phyloP scores from a whole-genome alignment of 2,329 filamentous ascomycete species.

The Stachybotrys chlorohalonatus region DNA sequence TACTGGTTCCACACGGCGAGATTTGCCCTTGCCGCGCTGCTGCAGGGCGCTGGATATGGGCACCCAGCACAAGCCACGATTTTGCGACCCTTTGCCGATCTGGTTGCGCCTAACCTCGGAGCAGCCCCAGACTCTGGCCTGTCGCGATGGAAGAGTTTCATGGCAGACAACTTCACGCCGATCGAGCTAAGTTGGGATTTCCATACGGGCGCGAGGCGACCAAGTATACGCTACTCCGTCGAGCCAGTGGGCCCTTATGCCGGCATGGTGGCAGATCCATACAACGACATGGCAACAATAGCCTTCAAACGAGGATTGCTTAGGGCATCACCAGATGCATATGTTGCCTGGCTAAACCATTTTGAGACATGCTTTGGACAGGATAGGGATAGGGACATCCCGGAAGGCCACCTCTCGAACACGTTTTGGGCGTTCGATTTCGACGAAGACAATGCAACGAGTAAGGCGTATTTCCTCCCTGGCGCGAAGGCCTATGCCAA shows the following conservation, averaged over 20 bases:
- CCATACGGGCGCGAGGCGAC: slow-evolving; percentile 6
- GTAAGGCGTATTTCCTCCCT: slow-evolving; percentile 18
- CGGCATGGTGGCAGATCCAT: slow-evolving; percentile 13
- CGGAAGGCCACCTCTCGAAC: slow-evolving; percentile 7
- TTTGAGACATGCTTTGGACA: background rate
- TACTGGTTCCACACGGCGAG: slow-evolving; percentile 2
- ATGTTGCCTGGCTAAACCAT: slow-evolving; percentile 5
- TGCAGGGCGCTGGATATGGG: slow-evolving; percentile 1
- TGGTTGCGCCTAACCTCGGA: background rate
- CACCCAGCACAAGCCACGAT: background rate
- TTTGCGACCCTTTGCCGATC: background rate
- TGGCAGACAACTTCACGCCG: slow-evolving; percentile 28
- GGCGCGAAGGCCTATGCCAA: slow-evolving; percentile 6
- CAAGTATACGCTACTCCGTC: slow-evolving; percentile 20
- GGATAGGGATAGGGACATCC: background rate
- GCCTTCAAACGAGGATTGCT: background rate
- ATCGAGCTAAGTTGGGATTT: slow-evolving; percentile 29
- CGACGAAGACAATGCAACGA: slow-evolving; percentile 3
- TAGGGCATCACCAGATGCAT: slow-evolving; percentile 5
- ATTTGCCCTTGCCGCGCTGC: slow-evolving; percentile 1
- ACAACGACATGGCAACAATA: slow-evolving; percentile 9
- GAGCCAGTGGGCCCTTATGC: slow-evolving; percentile 21
- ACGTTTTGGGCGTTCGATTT: slow-evolving; percentile 18
- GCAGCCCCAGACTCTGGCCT: background rate
- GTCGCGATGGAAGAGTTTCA: slow-evolving; percentile 25